These are phyloP conservation scores for Berkeleyomyces rouxiae DNA, from an alignment of 2,329 filamentous ascomycete genomes.

Conservation along the genomic window DNA sequence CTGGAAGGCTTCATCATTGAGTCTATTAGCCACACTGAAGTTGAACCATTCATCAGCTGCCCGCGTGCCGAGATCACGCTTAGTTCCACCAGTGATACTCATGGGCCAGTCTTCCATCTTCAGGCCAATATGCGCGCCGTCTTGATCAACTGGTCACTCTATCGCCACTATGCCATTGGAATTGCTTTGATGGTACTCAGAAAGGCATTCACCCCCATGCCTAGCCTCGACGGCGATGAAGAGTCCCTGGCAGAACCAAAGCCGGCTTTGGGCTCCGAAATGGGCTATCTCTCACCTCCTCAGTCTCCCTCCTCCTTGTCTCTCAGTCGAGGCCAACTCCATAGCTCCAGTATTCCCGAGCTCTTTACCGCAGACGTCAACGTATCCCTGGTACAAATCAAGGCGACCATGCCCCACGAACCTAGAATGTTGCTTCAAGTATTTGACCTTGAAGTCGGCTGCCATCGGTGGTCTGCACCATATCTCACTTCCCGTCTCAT, in stretches of 20 bases:
- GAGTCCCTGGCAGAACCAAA: slow-evolving; percentile 13
- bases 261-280: slow-evolving; percentile 13
- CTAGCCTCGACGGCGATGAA: slow-evolving; percentile 5
- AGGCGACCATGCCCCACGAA: slow-evolving; percentile 74
- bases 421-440: slow-evolving; percentile 85
- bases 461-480: slow-evolving; percentile 74
- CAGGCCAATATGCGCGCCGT: slow-evolving; percentile 67
- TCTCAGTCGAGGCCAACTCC: slow-evolving; percentile 4
- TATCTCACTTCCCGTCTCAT: slow-evolving; percentile 63
- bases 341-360: slow-evolving; percentile 30
- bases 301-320: slow-evolving; percentile 12
- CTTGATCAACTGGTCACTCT: slow-evolving; percentile 77
- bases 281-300: slow-evolving; percentile 25
- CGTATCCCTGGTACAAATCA: slow-evolving; percentile 67
- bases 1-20: slow-evolving; percentile 87
- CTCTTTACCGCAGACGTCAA: slow-evolving; percentile 70
- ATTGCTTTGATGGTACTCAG: slow-evolving; percentile 60
- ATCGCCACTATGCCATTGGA: slow-evolving; percentile 77
- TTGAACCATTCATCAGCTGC: slow-evolving; percentile 70
- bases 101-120: slow-evolving; percentile 76
- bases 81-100: slow-evolving; percentile 68
- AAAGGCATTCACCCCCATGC: slow-evolving; percentile 17
- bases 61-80: slow-evolving; percentile 78
- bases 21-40: slow-evolving; percentile 64
- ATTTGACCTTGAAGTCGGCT: slow-evolving; percentile 64